Evolutionary conservation across 2,329 filamentous ascomycete species (phyloP).

Genomic region (Aspergillus pseudoglaucus): DNA sequence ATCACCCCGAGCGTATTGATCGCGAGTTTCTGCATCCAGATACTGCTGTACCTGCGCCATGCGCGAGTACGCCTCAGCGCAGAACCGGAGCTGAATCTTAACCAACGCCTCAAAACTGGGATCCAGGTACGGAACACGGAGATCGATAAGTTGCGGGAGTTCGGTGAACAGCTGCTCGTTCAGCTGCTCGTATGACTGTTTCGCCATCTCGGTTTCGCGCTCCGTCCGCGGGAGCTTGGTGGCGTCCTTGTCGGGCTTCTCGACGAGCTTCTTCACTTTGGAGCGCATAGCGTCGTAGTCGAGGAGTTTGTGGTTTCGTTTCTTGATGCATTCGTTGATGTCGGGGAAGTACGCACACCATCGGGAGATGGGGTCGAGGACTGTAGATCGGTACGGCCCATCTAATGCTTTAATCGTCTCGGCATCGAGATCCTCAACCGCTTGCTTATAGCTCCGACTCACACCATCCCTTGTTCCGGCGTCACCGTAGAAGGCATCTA

Average conservation of each 20-base stretch:
- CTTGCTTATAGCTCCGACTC: conserved; percentile 94
- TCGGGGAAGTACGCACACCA: conserved; percentile 99
- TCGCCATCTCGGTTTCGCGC: conserved; percentile 93
- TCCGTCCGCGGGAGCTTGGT: conserved; percentile 93
- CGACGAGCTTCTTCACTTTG: conserved; percentile 92
- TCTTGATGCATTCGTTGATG: conserved; percentile 99
- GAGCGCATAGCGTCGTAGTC: conserved; percentile 95
- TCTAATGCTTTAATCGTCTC: conserved; percentile 98
- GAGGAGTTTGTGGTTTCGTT: conserved; percentile 94
- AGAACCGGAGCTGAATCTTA: conserved; percentile 97
- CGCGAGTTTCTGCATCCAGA: conserved; percentile 86
- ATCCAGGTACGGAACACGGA: conserved; percentile 93
- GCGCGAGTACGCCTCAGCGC: conserved; percentile 90
- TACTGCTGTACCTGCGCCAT: conserved; percentile 99
- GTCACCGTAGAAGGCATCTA: conserved; percentile 98
- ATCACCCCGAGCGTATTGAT: conserved; percentile 91
- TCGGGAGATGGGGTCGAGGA: conserved; percentile 87
- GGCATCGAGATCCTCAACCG: conserved; percentile 92
- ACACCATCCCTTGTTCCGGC: conserved; percentile 91
- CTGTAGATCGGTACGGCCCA: conserved; percentile 88
- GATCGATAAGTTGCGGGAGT: conserved; percentile 89
- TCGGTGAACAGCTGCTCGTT: conserved; percentile 94
- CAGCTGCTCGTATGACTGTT: conserved; percentile 86
- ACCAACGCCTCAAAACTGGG: conserved; percentile 96
- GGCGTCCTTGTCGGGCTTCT: conserved; percentile 98